Evolutionary conservation across 2,329 filamentous ascomycete species (phyloP), one percentile per base, ranked within the genome.

Genomic region (Aspergillus hortae): DNA sequence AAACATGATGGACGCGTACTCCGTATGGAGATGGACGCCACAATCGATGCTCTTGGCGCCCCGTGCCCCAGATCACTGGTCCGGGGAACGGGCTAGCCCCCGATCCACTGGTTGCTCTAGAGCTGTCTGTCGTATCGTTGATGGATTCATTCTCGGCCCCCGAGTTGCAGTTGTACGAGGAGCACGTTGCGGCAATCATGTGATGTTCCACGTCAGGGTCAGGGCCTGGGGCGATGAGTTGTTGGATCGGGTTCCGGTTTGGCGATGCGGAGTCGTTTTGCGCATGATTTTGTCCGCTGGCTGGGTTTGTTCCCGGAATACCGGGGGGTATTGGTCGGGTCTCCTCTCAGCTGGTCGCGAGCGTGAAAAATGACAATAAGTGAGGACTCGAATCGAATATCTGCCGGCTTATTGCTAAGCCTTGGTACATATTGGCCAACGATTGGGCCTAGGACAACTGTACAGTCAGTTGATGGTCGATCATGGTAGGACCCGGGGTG

Each of bases 181-280:
- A 44, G 56, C 62, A 66, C 59, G 61, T 65, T 65, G 63, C 52
- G 52, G 47, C 54, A 59, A 63, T 64, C 64, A 66, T 61, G 64
- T 67, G 62, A 67, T 65, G 48, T 54, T 56, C 44, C 53, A 54
- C 44, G 41, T 55, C 45, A 44, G 51, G 27, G 46, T 32, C 45
- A 40, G 51, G 27, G 46, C 41, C 35, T 15, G 44, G 49, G 46
- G 49, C 27, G 48, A 47, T 53, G 54, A 55, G 52, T 52, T 55
- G 55, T 53, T 44, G 56, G 42, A 46, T 51, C 5, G 23, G 35
- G 35, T n/a, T 38, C 7, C 35, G 5, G 2, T 6, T 17, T 38
- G 35, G 35, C 35, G 35, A 38, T 38, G n/a, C 33, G 33, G 33
- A n/a, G 33, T 35, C 2, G 33, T 5, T 12, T 12, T n/a, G 11